Evolutionary conservation across 805 yeast species (phyloP), one percentile per base, ranked within the genome.

Genomic region (Wickerhamiella parazyma): DNA sequence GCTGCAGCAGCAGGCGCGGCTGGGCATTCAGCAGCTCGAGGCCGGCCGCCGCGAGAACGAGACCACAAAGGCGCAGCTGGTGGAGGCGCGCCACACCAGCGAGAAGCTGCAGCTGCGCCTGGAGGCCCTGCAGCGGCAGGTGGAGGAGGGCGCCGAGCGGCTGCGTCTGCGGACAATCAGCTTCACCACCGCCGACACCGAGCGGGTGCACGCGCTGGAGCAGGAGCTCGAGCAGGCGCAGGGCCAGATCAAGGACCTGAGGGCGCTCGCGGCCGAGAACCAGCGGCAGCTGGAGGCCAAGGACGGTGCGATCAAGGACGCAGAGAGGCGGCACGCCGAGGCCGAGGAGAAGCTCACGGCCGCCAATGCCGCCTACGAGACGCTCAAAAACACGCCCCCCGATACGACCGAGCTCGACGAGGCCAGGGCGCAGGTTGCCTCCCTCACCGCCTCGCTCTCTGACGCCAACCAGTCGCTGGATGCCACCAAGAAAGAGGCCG

Each of bases 1-100:
- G 19, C 70, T 67, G 36, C 58, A 58, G 20, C 61, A 68, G 45
- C 87, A 80, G 49, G 66, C 76, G 35, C 69, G 69, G 44, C 66
- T 71, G 7, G 53, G 66, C 14, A 55, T 72, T n/a, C 64, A 72
- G 22, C 66, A 77, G 5, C 75, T 68, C 48, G 85, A 79, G 48
- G 58, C 71, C 3, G 80, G 73, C 38, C 64, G 74, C 33, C 69
- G 66, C 40, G 71, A 76, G 42, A 67, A 68, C 60, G 71, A 80
- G 64, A 74, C 71, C 38, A 77, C 77, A 55, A 70, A 80, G 31
- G 80, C 77, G 44, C 64, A 69, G 16, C 59, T 80, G 14, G 11
- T 38, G 5, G 25, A 38, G 35, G 26, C 25, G 25, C 39, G 33
- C n/a, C 26, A 36, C 18, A 14, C 34, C 18, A 6, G 28, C 25